Conservation (phyloP, 2,329 filamentous ascomycete species). For the Cercospora beticola region DNA sequence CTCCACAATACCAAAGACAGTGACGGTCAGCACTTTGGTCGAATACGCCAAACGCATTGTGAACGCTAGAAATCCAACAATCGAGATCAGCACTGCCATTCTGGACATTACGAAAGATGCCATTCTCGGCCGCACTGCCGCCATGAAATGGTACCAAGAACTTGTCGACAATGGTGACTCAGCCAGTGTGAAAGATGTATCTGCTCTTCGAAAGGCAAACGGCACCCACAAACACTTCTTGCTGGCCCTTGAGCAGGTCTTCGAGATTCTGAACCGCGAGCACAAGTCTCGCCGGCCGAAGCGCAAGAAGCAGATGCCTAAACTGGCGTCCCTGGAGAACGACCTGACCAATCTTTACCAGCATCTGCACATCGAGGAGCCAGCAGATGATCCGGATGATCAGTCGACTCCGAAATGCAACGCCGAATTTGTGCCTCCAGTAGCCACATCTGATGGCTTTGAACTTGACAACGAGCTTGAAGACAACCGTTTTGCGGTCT, state of each 20-base stretch:
- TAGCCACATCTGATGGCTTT: background rate
- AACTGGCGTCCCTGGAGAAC: background rate
- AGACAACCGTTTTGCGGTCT: background rate
- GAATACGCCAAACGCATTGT: conserved; percentile 1
- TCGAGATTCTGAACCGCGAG: conserved; percentile 6
- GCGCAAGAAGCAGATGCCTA: conserved; percentile 13
- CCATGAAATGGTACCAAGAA: conserved; percentile 4
- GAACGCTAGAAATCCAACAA: background rate
- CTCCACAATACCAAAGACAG: background rate
- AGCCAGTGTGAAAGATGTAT: background rate
- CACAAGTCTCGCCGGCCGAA: conserved; percentile 8
- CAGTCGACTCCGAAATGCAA: background rate
- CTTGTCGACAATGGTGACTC: background rate
- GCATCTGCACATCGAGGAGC: conserved; percentile 9
- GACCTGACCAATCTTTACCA: conserved; percentile 12
- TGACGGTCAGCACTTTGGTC: background rate
- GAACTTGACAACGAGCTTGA: background rate
- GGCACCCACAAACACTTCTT: conserved; percentile 6
- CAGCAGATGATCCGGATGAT: background rate
- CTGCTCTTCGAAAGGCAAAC: background rate
- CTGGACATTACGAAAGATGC: conserved; percentile 8
- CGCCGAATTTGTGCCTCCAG: background rate
- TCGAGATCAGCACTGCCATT: conserved; percentile 12
- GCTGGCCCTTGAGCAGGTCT: background rate
- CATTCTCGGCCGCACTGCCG: background rate